Evolutionary conservation across 75 land plant genomes (phyloP).

Genomic region (Ceratopteris richardii): DNA sequence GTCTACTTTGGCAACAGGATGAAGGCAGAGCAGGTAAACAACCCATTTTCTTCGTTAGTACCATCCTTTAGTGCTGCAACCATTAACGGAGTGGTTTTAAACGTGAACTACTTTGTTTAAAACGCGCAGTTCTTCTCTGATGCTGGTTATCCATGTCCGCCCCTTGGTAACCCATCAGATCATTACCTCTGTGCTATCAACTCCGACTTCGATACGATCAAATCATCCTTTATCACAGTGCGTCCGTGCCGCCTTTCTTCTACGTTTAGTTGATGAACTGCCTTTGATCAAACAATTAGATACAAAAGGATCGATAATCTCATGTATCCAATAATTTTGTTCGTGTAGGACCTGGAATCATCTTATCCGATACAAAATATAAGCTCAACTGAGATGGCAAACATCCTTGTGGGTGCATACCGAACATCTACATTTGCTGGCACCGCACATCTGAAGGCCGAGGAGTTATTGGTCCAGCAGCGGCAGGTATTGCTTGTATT

Average conservation of each 20-base stretch:
- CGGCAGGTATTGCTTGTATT: neutral
- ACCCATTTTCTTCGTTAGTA: too few species aligned
- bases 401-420: slow-evolving; percentile 36
- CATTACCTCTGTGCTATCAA: slow-evolving; percentile 43
- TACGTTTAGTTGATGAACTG: neutral
- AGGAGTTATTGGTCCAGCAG: neutral
- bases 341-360: slow-evolving; percentile 1
- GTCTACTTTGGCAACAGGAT: slow-evolving; percentile 23
- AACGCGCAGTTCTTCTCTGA: slow-evolving; percentile 31
- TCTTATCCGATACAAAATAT: neutral
- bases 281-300: too few species aligned
- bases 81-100: too few species aligned
- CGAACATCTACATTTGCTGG: slow-evolving; percentile 13
- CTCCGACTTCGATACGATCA: slow-evolving; percentile 37
- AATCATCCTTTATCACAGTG: slow-evolving; percentile 12
- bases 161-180: slow-evolving; percentile 38
- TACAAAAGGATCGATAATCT: too few species aligned
- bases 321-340: too few species aligned
- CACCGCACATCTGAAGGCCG: slow-evolving; percentile 8
- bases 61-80: too few species aligned
- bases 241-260: neutral
- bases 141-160: slow-evolving; percentile 38
- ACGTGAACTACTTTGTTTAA: too few species aligned
- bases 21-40: slow-evolving; percentile 11
- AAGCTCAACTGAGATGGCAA: slow-evolving; percentile 26